phyloP scores from a whole-genome alignment of 352 stramenopile genomes.

The Phytopythium kandeliae region DNA sequence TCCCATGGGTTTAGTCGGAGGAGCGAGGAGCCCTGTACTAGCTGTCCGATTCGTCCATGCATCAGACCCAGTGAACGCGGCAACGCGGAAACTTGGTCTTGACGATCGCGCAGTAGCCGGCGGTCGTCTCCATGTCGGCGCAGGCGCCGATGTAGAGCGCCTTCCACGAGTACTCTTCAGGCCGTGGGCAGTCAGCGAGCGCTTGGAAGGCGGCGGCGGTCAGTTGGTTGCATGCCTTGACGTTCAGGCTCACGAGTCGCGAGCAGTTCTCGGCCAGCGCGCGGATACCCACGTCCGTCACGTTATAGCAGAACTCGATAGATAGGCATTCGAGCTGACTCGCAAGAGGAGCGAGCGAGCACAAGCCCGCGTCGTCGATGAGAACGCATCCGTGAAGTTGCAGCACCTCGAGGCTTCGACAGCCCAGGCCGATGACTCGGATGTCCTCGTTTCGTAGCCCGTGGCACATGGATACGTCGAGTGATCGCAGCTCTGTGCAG shows the following conservation, averaged over 20 bases:
- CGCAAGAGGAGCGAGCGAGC: constrained; percentile 29
- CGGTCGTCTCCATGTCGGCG: constrained; percentile 58
- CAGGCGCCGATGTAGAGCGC: constrained; percentile 52
- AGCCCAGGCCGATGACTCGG: constrained; percentile 30
- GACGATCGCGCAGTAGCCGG: constrained; percentile 50
- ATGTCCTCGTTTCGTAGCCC: constrained; percentile 56
- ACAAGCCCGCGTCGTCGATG: constrained; percentile 56
- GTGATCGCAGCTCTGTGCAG: constrained; percentile 37
- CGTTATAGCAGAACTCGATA: constrained; percentile 86
- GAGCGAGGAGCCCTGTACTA: too few relatives aligned
- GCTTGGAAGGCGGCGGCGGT: constrained; percentile 54
- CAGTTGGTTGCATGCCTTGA: constrained; percentile 86
- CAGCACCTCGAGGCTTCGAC: constrained; percentile 34
- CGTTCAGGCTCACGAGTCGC: constrained; percentile 64
- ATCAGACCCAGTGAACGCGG: constrained; percentile 67
- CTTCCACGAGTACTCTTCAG: not conserved
- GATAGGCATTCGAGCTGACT: constrained; percentile 49
- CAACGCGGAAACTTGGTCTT: constrained; percentile 61
- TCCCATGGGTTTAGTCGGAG: too few relatives aligned
- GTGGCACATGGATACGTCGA: constrained; percentile 79
- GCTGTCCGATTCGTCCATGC: too few relatives aligned
- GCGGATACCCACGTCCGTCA: constrained; percentile 65
- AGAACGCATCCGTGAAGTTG: constrained; percentile 58
- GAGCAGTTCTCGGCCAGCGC: constrained; percentile 43
- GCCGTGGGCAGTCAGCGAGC: constrained; percentile 9